A percentile compares a stretch with the other conserved stretches of the same genome.
Evolutionary conservation across 2,329 filamentous ascomycete genomes (phyloP).

Genomic region (Trichocomaceae sp.): DNA sequence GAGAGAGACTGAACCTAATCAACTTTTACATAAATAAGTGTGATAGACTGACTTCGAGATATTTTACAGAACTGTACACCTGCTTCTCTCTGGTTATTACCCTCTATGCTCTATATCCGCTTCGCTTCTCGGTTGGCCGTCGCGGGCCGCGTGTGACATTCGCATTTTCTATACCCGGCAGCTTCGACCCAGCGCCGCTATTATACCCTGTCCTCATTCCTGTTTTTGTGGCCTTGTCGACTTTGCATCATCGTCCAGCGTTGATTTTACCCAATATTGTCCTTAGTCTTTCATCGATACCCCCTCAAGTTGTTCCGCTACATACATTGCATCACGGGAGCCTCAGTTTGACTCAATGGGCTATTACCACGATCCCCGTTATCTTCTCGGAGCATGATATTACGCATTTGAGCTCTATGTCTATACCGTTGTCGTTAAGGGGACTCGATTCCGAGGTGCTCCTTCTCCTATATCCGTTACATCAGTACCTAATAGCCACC

Average conservation of each 20-base stretch:
- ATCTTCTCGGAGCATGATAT: slow-evolving; percentile 42
- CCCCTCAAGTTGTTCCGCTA: slow-evolving; percentile 64
- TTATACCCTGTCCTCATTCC: slow-evolving; percentile 76
- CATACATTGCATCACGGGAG: slow-evolving; percentile 47
- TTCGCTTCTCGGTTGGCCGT: slow-evolving; percentile 43
- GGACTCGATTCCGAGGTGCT: slow-evolving; percentile 52
- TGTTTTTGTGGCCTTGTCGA: slow-evolving; percentile 66
- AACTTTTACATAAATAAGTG: neutral
- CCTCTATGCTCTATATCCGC: slow-evolving; percentile 48
- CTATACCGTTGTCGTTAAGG: slow-evolving; percentile 26
- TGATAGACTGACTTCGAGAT: neutral
- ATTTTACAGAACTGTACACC: slow-evolving; percentile 28
- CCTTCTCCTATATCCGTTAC: slow-evolving; percentile 70
- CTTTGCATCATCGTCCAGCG: slow-evolving; percentile 56
- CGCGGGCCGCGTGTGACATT: slow-evolving; percentile 29
- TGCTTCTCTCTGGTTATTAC: slow-evolving; percentile 26
- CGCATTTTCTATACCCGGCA: slow-evolving; percentile 58
- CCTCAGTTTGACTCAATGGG: slow-evolving; percentile 69
- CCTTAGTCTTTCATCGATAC: slow-evolving; percentile 71
- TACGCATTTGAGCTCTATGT: slow-evolving; percentile 28
- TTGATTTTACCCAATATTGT: slow-evolving; percentile 72
- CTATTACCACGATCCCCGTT: slow-evolving; percentile 65
- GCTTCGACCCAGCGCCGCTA: slow-evolving; percentile 89
- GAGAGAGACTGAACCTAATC: slow-evolving; percentile 4
- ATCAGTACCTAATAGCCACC: slow-evolving; percentile 66